These are phyloP conservation scores for Sporopachydermia quercuum DNA, from an alignment of 805 yeast species.

Conservation along the genomic window DNA sequence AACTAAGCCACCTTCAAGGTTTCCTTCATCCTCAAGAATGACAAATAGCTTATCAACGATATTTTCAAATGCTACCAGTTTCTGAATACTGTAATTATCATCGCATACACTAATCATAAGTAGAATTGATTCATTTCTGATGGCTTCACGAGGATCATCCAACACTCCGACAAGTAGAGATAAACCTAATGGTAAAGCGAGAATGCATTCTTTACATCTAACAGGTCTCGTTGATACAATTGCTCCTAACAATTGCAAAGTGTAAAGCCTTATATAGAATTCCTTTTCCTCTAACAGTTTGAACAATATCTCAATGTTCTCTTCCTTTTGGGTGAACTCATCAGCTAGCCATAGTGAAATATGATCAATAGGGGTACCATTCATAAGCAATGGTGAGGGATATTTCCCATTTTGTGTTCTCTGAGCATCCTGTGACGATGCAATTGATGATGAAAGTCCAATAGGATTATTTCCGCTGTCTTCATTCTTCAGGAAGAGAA, in stretches of 20 bases:
- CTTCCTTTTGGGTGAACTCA: constrained; percentile 51
- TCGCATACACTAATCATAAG: constrained; percentile 72
- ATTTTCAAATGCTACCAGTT: constrained; percentile 86
- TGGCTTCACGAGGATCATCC: constrained; percentile 62
- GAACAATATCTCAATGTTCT: constrained; percentile 30
- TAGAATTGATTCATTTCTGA: constrained; percentile 76
- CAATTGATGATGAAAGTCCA: too few species aligned
- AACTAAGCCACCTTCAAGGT: constrained; percentile 74
- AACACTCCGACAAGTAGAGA: constrained; percentile 53
- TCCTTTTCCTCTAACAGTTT: constrained; percentile 41
- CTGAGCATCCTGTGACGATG: neutral
- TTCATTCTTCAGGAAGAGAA: constrained; percentile 61
- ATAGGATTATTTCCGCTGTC: constrained; percentile 12
- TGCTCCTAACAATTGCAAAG: constrained; percentile 76
- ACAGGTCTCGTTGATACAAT: constrained; percentile 61
- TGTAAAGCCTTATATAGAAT: constrained; percentile 66
- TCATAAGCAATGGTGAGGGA: constrained; percentile 54
- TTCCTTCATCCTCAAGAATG: constrained; percentile 81
- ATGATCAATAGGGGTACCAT: constrained; percentile 46
- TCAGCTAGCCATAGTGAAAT: constrained; percentile 93
- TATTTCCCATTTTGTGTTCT: constrained; percentile 63
- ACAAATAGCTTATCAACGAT: constrained; percentile 70
- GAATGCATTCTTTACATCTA: constrained; percentile 58
- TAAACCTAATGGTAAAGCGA: constrained; percentile 64
- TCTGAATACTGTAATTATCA: constrained; percentile 76